Evolutionary conservation across 208 protist genomes (phyloP), one percentile per base, ranked within the genome.

Genomic region (Leishmania braziliensis): DNA sequence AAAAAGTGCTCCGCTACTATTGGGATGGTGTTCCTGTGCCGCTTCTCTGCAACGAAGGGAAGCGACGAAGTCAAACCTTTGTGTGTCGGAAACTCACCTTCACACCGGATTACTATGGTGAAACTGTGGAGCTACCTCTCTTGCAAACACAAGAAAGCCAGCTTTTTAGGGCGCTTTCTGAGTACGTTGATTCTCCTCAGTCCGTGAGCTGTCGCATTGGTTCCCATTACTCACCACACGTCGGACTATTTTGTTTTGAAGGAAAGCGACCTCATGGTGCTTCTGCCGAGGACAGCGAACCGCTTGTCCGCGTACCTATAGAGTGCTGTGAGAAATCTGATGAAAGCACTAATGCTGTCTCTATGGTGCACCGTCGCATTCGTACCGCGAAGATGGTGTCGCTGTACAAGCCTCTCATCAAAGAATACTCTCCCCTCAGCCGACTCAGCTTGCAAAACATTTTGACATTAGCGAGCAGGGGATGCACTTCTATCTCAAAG

Each of bases 1-100:
- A 97, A 63, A 95, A 91, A 74, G 92, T 97, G 23, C 60, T 96
- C 16, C 81, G 91, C 26, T 91, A 90, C 78, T 97, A 95, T 76
- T 93, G 93, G 88, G 95, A 97, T 87, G 95, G 95, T 48, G 86
- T 97, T 65, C 92, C 95, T 4, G 89, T 85, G 39, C 95, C 95
- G 54, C 90, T 89, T 76, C 78, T 97, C 66, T 76, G 78, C 63
- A 78, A 82, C 69, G 75, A 70, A 4, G 72, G 80, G 0, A 84
- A 86, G 74, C 53, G 77, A 26, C 78, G 78, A 60, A 75, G 83
- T 50, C 79, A 80, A 23, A 95, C 93, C 14, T 97, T 95, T 89
- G 62, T 84, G 6, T 89, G 93, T 77, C 78, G 83, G 36, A 87
- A 79, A 62, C 86, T 97, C 16, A 91, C 90, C 0, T 94, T 93